phyloP scores from a whole-genome alignment of 805 yeast genomes.

The Nakazawaea wickerhamii region DNA sequence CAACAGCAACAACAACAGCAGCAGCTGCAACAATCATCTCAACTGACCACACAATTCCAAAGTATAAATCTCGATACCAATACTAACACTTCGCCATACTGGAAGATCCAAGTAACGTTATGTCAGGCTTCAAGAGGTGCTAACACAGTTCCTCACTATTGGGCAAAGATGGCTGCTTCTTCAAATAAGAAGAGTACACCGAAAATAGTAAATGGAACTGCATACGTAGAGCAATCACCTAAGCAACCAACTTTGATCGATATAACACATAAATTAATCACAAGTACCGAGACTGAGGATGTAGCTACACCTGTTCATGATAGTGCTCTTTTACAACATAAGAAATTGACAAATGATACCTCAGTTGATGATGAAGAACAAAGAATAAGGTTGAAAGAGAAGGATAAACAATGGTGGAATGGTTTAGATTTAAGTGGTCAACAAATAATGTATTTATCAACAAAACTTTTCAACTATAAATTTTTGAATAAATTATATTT shows the following conservation, averaged over 20 bases:
- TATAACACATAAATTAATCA: conserved; percentile 31
- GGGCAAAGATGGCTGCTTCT: conserved; percentile 79
- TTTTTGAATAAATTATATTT: conserved; percentile 84
- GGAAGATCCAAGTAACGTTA: conserved; percentile 79
- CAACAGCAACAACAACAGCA: conserved; percentile 17
- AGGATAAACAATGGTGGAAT: conserved; percentile 86
- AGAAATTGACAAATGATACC: conserved; percentile 25
- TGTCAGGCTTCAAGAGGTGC: conserved; percentile 66
- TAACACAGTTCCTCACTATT: conserved; percentile 60
- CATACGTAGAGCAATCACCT: conserved; percentile 13
- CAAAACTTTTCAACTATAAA: conserved; percentile 70
- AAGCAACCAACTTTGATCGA: conserved; percentile 30
- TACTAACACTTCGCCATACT: conserved; percentile 38
- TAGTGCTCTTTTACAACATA: conserved; percentile 30
- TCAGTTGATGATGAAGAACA: conserved; percentile 62
- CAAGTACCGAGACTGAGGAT: conserved; percentile 24
- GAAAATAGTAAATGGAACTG: conserved; percentile 6
- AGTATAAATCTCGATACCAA: conserved; percentile 29
- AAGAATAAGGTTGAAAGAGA: conserved; percentile 51
- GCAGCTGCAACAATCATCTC: conserved; percentile 18
- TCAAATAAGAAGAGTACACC: conserved; percentile 20
- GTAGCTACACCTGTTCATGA: conserved; percentile 17
- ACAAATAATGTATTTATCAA: conserved; percentile 64
- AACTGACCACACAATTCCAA: conserved; percentile 21
- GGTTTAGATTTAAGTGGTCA: conserved; percentile 91